phyloP scores from a whole-genome alignment of 2,329 filamentous ascomycete species.

The Fusarium sp. region DNA sequence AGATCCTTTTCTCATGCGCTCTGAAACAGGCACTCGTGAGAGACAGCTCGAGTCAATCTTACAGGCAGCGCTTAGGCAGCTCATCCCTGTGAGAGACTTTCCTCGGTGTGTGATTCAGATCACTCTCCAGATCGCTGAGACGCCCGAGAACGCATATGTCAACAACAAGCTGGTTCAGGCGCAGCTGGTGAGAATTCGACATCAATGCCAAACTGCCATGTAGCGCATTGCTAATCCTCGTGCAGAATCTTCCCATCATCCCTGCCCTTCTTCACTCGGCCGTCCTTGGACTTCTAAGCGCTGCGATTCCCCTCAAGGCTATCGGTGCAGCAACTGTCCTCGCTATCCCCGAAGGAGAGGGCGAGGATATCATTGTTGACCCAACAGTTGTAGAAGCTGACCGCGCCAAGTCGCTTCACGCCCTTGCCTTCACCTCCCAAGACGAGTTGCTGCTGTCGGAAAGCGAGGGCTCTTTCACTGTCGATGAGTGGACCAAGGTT shows the following conservation, averaged over 20 bases:
- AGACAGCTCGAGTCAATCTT: conserved; percentile 86
- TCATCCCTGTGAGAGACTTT: conserved; percentile 82
- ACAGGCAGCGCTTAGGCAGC: conserved; percentile 79
- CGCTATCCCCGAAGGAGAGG: conserved; percentile 66
- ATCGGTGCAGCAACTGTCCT: conserved; percentile 78
- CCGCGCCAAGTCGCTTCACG: conserved; percentile 80
- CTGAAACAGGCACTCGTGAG: conserved; percentile 75
- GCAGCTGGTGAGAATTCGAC: conserved; percentile 67
- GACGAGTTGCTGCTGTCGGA: conserved; percentile 83
- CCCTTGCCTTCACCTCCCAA: conserved; percentile 84
- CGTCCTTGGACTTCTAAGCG: conserved; percentile 84
- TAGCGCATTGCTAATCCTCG: conserved; percentile 30
- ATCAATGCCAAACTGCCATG: background rate
- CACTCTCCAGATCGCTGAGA: conserved; percentile 81
- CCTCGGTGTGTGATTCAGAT: conserved; percentile 85
- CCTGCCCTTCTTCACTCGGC: conserved; percentile 87
- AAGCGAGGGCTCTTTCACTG: conserved; percentile 84
- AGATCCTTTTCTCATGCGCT: conserved; percentile 32
- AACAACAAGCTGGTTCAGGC: conserved; percentile 74
- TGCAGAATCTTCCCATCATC: conserved; percentile 82
- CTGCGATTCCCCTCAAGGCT: conserved; percentile 83
- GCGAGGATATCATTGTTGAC: conserved; percentile 66
- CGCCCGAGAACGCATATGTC: conserved; percentile 77
- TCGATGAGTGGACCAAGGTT: conserved; percentile 82
- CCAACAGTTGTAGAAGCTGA: conserved; percentile 76